Base-by-base conservation (phyloP, 2,329 filamentous ascomycete genomes). In the Aspergillus unguis region DNA sequence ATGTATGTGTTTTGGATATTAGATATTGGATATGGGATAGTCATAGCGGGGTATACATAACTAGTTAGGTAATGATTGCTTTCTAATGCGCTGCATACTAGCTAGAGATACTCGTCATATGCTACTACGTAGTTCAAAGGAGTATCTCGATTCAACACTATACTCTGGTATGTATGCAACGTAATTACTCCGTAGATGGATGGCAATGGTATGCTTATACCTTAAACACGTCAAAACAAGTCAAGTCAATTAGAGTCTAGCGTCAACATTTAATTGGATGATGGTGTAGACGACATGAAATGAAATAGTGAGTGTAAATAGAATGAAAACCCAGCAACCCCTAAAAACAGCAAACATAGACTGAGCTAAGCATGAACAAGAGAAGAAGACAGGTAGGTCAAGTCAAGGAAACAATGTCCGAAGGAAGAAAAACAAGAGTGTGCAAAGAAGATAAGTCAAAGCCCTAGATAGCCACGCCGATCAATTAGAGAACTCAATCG, bases 381-480 rank as follows among this genome's bases (percentile, higher is more conserved):
- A 32, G 26, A 17, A 10, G 6, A 17, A 7, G 11, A 48, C 9
- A 17, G 17, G 17, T 17, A 17, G 17, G 17, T 17, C 17, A 17
- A 17, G 17, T 17, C 11, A 35, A 23, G 5, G 31, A 32, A 26
- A 35, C 10, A 47, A n/a, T 31, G 23, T 5, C 27, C 6, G 17
- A 29, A 36, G 6, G 29, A 7, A 25, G 37, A 40, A n/a, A 40
- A 10, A 40, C 9, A 25, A 27, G 7, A 26, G 26, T 10, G 33
- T 51, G 43, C 41, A 23, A 41, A 50, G 25, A 46, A 44, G 33
- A 51, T 41, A 50, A 38, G 32, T 29, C 17, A 49, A 54, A 54
- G 46, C 46, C 52, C 51, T 31, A 52, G 27, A 17, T 45, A 44
- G 35, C 47, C 36, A 44, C 45, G 41, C 36, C 36, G 26, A 27